Percentiles rank a stretch among this genome's conserved stretches.
These are phyloP conservation scores for Colletotrichum sp. DNA, from an alignment of 2,329 filamentous ascomycete genomes.

Conservation along the genomic window DNA sequence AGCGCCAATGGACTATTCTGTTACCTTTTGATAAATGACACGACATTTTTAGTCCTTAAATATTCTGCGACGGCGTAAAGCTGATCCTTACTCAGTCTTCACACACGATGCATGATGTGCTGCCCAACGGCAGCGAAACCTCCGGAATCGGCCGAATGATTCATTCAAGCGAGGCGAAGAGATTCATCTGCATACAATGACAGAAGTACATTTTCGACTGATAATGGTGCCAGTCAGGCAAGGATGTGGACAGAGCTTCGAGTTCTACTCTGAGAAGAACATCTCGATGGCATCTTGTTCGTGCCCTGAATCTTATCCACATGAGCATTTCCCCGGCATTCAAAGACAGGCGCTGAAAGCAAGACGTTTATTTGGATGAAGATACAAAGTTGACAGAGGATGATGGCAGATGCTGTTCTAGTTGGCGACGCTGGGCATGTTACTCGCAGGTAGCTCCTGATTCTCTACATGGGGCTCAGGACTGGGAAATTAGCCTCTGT, in stretches of 20 bases:
- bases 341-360: no score
- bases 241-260: not conserved
- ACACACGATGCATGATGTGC: not conserved
- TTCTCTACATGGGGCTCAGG: no score
- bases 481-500: no score
- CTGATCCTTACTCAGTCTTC: not conserved
- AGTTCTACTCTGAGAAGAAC: not conserved
- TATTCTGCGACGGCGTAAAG: not conserved
- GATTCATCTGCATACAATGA: accelerated
- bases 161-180: not conserved
- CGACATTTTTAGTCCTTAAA: not conserved
- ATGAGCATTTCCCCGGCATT: no score
- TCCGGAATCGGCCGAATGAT: accelerated
- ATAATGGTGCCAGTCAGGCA: not conserved
- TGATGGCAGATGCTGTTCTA: not conserved
- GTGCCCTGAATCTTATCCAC: not conserved
- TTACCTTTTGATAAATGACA: not conserved
- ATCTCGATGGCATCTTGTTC: not conserved
- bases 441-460: accelerated
- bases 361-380: not conserved
- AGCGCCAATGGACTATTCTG: not conserved
- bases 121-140: not conserved
- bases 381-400: accelerated
- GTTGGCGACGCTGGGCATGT: accelerated
- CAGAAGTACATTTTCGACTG: accelerated